Evolutionary conservation across 2,329 filamentous ascomycete species (phyloP).

Genomic region (Calonectria crousiana): DNA sequence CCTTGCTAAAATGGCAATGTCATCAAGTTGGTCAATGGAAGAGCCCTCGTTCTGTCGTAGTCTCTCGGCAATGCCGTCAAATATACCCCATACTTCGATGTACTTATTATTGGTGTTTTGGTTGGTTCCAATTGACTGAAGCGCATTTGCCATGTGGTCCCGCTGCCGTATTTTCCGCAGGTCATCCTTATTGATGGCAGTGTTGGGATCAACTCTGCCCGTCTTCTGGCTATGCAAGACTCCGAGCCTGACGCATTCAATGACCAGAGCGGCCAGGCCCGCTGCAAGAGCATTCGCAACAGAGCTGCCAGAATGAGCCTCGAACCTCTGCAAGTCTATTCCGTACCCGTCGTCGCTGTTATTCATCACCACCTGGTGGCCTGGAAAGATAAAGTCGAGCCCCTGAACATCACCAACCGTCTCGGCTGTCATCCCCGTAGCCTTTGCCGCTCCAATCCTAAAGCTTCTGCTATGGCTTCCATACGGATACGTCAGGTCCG

Average conservation of each 20-base stretch:
- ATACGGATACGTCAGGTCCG: slow-evolving; percentile 18
- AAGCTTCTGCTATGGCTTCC: slow-evolving; percentile 20
- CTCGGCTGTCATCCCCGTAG: slow-evolving; percentile 16
- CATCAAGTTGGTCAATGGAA: slow-evolving; percentile 8
- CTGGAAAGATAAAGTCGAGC: slow-evolving; percentile 6
- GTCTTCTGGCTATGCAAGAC: slow-evolving; percentile 16
- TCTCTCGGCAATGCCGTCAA: background rate
- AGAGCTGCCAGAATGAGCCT: slow-evolving; percentile 21
- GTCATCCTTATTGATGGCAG: background rate
- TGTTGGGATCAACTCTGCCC: background rate
- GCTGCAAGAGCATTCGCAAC: slow-evolving; percentile 23
- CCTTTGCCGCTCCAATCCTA: slow-evolving; percentile 26
- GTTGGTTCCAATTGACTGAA: background rate
- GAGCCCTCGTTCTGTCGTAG: slow-evolving; percentile 15
- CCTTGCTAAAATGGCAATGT: slow-evolving; percentile 4
- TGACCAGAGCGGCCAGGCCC: slow-evolving; percentile 17
- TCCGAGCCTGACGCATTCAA: slow-evolving; percentile 15
- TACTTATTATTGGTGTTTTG: slow-evolving; percentile 18
- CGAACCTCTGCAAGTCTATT: slow-evolving; percentile 9
- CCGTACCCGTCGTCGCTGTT: slow-evolving; percentile 8
- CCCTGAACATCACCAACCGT: slow-evolving; percentile 20
- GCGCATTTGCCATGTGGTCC: background rate
- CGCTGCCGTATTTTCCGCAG: background rate
- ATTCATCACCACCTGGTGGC: slow-evolving; percentile 17
- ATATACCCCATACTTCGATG: slow-evolving; percentile 2